Percentiles rank a stretch among this genome's conserved stretches.
Conservation (phyloP, 2,329 filamentous ascomycete genomes). For the Sphaerulina musiva region DNA sequence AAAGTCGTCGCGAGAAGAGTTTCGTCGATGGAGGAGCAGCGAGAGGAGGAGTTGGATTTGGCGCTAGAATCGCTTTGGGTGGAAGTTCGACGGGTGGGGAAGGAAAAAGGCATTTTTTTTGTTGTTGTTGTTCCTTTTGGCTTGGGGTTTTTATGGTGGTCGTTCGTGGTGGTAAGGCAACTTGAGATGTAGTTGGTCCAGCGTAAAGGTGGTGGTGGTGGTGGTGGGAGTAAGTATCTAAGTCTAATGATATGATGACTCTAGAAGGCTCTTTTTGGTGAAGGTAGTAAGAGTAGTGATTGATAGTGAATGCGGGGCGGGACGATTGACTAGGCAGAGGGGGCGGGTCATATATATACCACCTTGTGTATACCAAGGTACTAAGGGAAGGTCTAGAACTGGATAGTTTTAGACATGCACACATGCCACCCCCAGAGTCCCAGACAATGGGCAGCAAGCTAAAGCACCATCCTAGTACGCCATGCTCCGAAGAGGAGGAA, state of each 20-base stretch:
- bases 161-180: slow-evolving; percentile 4
- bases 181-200: slow-evolving; percentile 9
- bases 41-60: slow-evolving; percentile 15
- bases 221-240: not conserved
- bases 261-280: not conserved
- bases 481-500: not conserved
- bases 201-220: not conserved
- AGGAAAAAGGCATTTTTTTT: slow-evolving; percentile 21
- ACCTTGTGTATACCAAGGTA: too few relatives aligned
- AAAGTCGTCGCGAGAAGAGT: slow-evolving; percentile 24
- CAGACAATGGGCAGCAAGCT: not conserved
- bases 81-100: slow-evolving; percentile 23
- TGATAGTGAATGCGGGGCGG: not conserved
- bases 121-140: too few relatives aligned
- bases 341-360: too few relatives aligned
- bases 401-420: too few relatives aligned
- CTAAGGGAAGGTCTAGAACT: too few relatives aligned
- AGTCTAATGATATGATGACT: not conserved
- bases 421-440: not conserved
- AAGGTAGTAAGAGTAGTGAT: too few relatives aligned
- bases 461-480: not conserved
- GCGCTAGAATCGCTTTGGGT: slow-evolving; percentile 21
- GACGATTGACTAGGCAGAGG: not conserved
- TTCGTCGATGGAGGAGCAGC: slow-evolving; percentile 21
- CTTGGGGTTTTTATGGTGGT: slow-evolving; percentile 4